phyloP scores from a whole-genome alignment of 2,329 filamentous ascomycete genomes.

The Leptodontidium sp. region DNA sequence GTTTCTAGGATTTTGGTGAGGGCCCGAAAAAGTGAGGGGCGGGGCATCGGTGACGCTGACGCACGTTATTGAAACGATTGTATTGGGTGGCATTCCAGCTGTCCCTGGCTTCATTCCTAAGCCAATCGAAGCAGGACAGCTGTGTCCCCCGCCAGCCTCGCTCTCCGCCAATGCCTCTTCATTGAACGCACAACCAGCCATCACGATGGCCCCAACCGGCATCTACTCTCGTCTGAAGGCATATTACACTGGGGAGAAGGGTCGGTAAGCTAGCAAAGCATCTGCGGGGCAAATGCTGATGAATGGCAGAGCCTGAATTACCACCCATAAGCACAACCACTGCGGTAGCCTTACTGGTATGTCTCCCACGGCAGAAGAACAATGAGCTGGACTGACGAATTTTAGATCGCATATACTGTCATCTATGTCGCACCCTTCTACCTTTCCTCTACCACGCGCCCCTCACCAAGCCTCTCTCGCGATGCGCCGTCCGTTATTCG shows the following conservation, averaged over 20 bases:
- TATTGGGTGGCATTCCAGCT: background rate
- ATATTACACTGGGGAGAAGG: slow-evolving; percentile 38
- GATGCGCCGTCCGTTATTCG: slow-evolving; percentile 91
- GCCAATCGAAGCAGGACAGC: background rate
- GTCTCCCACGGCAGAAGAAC: background rate
- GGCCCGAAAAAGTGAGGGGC: no score
- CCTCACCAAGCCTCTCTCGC: slow-evolving; percentile 79
- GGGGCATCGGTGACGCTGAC: no score
- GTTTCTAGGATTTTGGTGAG: no score
- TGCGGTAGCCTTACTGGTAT: slow-evolving; percentile 42
- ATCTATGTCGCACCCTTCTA: slow-evolving; percentile 94
- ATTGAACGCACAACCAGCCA: background rate
- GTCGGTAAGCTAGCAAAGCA: slow-evolving; percentile 31
- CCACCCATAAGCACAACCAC: slow-evolving; percentile 40
- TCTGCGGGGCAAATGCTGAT: slow-evolving; percentile 10
- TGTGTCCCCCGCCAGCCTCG: background rate
- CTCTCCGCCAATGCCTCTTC: slow-evolving; percentile 6
- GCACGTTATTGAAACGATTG: no score
- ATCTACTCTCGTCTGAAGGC: slow-evolving; percentile 40
- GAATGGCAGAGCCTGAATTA: slow-evolving; percentile 38
- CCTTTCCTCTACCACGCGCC: slow-evolving; percentile 79
- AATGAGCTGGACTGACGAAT: slow-evolving; percentile 6
- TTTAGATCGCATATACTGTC: slow-evolving; percentile 79
- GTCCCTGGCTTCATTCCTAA: background rate
- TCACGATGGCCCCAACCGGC: slow-evolving; percentile 43